Base-by-base conservation (phyloP, 2,329 filamentous ascomycete genomes). In the Colletotrichum liaoningense region DNA sequence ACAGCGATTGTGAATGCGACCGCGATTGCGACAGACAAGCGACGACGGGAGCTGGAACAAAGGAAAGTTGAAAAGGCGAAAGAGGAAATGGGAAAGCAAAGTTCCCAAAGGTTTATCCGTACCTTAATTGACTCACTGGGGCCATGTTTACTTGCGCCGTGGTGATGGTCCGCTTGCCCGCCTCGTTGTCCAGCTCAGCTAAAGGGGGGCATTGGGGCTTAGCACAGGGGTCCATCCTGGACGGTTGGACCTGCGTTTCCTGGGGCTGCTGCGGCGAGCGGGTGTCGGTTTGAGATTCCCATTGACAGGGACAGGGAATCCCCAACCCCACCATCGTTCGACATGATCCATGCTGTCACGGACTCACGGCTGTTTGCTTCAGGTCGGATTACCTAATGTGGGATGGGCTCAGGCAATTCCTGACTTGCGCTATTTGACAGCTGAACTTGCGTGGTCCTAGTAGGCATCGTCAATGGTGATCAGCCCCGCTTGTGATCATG, bases 121-220 rank as follows among this genome's bases (percentile, higher is more conserved):
- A 42, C 38, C 38, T 42, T 16, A 70, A 62, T 70, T 66, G 38
- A 73, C 60, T 64, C 66, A 69, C n/a, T 52, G 28, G n/a, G n/a
- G 30, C 33, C 24, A 38, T 73, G 71, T 73, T 70, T 73, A 66
- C 67, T 52, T 69, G 33, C 26, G 38, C 60, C 42, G 7, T 52
- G 38, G 26, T 46, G 35, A 26, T 58, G 56, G 68, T 42, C 26
- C 63, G n/a, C 33, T 33, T 57, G 64, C 35, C 54, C 24, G 22
- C 49, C 26, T 58, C 46, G 55, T 73, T 56, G 49, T 63, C 35
- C 28, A 56, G 52, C 26, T 46, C 58, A 67, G 38, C 59, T 59
- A 24, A 60, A 35, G 33, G 69, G 66, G 65, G 24, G n/a, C 7
- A 14, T 57, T 60, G 55, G 67, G 60, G 60, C 70, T 60, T 46